Base-by-base conservation (phyloP, 129 eudicot species). In the Erigeron canadensis region DNA sequence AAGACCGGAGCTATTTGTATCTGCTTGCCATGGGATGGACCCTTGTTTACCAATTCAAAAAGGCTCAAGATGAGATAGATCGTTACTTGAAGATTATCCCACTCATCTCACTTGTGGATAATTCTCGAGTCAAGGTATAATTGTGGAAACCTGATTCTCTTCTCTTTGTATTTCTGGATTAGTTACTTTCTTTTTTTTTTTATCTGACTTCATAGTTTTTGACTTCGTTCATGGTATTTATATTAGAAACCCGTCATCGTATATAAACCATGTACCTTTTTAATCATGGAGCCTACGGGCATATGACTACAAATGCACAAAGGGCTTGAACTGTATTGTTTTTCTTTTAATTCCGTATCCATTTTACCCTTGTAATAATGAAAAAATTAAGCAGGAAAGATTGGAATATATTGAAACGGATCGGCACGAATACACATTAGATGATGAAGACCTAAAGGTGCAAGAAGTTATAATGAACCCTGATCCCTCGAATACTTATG, bases 11-110 rank as follows among this genome's bases (percentile, higher is more conserved):
- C 70, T 92, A 86, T 64, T 56, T 89, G 6, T 92, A 89, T 69
- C 70, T 92, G 80, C 86, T 92, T 47, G 95, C 96, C 0, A 86
- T 89, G 95, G 98, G 98, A 6, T 92, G 98, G 98, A 92, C 85
- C 74, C 79, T 92, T 75, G 98, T 89, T 44, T 88, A 92, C 75
- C 98, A 92, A 79, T 92, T 92, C 76, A 79, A 89, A 41, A 86
- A 74, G 83, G 96, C 98, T 42, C 98, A 92, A 74, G 85, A 46
- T 53, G 98, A 92, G 82, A 92, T 92, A 16, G 98, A 92, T 77
- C 84, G 83, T 23, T 92, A 89, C 63, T 81, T 92, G 85, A 92
- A 86, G 90, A 85, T 92, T 74, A 87, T 92, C 28, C 98, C 98
- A 10, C 91, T 92, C 47, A 92, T 92, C 65, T 85, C 89, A 7